Evolutionary conservation across 2,329 filamentous ascomycete genomes (phyloP), one percentile per base, ranked within the genome.

Genomic region (Fusarium oxysporum): DNA sequence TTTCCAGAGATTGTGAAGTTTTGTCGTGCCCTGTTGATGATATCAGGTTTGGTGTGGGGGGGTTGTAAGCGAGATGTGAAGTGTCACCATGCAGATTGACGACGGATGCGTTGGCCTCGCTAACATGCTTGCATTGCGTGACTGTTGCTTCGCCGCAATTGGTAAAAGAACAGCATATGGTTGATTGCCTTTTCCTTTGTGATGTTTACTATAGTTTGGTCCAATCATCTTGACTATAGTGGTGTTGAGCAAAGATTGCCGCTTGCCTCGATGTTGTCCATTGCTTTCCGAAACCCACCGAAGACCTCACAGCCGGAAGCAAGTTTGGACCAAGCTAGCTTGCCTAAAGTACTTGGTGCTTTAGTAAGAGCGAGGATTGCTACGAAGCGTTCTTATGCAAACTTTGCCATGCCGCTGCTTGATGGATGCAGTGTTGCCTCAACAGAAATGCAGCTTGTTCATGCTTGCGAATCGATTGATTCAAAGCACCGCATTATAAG

Each of bases 291-390:
- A 25, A 7, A 17, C 3, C 14, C 4, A 10, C 3, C 25, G 5
- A 3, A 21, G 10, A 7, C 6, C 4, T 28, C n/a, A n/a, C 8
- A 28, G 16, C 19, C 3, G 9, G 6, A 2, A 35, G 1, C 3
- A 19, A n/a, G 38, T 25, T n/a, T 57, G 16, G 4, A 21, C 17
- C 9, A 28, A 56, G 4, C 33, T 8, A 28, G 6, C 32, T 48
- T 23, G 11, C 10, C 14, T 2, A 12, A 17, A 8, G 5, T 16
- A 6, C 13, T n/a, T 53, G 14, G 6, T 25, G 17, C 6, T n/a
- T 33, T 6, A 1, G 6, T 1, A 30, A 17, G 1, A 2, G 2
- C 2, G 9, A n/a, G 14, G 33, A 16, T n/a, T 54, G 19, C 5
- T 3, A 1, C 5, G 2, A 1, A 40, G 23, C 14, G 19, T 3